A percentile compares a stretch with the other conserved stretches of the same genome.
Evolutionary conservation across 2,329 filamentous ascomycete genomes (phyloP).

Genomic region (Neocatenulostroma microsporum): DNA sequence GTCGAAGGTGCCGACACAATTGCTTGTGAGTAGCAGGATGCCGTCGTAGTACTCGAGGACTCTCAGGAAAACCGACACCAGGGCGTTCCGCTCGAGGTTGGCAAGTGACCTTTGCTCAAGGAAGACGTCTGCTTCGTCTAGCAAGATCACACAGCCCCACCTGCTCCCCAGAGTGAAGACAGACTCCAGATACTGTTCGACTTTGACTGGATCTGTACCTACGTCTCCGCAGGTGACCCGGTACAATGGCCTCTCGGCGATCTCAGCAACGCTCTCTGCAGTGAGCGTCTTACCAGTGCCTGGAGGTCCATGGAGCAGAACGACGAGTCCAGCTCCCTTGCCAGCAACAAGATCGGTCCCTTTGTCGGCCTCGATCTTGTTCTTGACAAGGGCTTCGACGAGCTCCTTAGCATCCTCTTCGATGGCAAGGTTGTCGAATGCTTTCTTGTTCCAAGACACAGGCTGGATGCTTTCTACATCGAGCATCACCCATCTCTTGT

Average conservation of each 20-base stretch:
- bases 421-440: too few species aligned
- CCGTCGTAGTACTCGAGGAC: constrained; percentile 34
- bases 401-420: too few species aligned
- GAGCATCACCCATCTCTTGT: too few species aligned
- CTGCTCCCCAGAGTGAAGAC: too few species aligned
- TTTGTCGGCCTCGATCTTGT: too few species aligned
- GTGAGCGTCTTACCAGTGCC: constrained; percentile 37
- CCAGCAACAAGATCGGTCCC: too few species aligned
- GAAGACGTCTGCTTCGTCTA: constrained; percentile 80
- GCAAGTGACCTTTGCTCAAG: constrained; percentile 72
- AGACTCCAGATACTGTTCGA: too few species aligned
- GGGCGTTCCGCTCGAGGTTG: constrained; percentile 73
- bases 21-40: constrained; percentile 33
- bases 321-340: too few species aligned
- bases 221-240: constrained; percentile 24
- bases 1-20: constrained; percentile 30
- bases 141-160: too few species aligned
- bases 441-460: too few species aligned
- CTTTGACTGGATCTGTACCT: constrained; percentile 19
- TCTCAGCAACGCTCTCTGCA: constrained; percentile 32
- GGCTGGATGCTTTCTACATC: too few species aligned
- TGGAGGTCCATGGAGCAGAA: constrained; percentile 33
- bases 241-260: constrained; percentile 38
- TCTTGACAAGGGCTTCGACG: too few species aligned
- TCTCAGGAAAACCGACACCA: constrained; percentile 54